Percentiles rank a stretch among this genome's conserved stretches.
phyloP scores from a whole-genome alignment of 139 green algal genomes.

The Tetraselmis striata region DNA sequence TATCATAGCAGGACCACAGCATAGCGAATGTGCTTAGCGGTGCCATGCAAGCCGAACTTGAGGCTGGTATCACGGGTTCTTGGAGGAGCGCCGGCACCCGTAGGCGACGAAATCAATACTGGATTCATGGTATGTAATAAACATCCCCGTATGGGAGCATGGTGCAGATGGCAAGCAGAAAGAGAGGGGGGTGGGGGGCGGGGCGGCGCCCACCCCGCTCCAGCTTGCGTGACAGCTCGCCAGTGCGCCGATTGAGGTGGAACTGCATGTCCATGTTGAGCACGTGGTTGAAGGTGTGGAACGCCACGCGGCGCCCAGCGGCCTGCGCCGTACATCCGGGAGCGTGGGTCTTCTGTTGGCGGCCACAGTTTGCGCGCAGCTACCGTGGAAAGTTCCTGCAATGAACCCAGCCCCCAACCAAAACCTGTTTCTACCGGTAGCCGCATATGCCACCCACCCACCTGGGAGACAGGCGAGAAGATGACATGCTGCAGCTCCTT shows the following conservation, averaged over 20 bases:
- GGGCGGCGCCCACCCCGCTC: constrained; percentile 58
- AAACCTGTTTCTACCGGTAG: too few species aligned
- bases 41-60: too few species aligned
- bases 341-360: constrained; percentile 2
- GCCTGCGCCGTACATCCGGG: constrained; percentile 10
- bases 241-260: constrained; percentile 82
- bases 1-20: too few species aligned
- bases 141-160: too few species aligned
- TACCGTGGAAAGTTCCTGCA: not conserved
- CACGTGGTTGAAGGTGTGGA: constrained; percentile 78
- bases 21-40: too few species aligned
- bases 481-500: constrained; percentile 76
- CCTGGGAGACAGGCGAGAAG: constrained; percentile 80
- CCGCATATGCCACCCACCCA: not conserved
- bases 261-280: constrained; percentile 73
- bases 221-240: constrained; percentile 78
- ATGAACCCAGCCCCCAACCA: too few species aligned
- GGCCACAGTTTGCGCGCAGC: not conserved
- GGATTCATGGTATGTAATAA: too few species aligned
- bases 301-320: constrained; percentile 41
- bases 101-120: too few species aligned
- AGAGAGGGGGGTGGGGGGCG: not conserved
- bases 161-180: not conserved
- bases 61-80: too few species aligned
- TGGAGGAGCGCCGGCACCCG: too few species aligned